Conservation (phyloP, 2,329 filamentous ascomycete genomes). For the Berkeleyomyces rouxiae region DNA sequence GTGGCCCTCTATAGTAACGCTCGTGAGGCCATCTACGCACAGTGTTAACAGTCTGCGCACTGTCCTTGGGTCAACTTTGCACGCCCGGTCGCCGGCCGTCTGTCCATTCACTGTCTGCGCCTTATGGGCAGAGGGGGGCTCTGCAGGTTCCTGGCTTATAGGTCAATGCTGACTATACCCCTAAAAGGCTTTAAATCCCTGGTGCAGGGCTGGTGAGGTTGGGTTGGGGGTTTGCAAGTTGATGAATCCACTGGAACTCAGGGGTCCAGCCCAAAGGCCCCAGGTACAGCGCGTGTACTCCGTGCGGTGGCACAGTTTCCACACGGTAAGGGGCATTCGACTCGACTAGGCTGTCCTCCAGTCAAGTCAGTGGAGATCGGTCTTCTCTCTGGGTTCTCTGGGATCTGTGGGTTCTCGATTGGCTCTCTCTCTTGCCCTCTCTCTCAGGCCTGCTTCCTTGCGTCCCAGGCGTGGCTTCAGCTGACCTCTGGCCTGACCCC, state of each 20-base stretch:
- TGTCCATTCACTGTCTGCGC: too few species aligned
- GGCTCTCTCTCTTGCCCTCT: neutral
- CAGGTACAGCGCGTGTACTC: neutral
- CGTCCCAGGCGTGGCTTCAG: neutral
- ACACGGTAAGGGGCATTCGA: neutral
- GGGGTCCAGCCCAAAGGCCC: neutral
- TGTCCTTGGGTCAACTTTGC: too few species aligned
- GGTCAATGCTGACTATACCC: neutral
- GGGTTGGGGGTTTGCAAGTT: neutral
- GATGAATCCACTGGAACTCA: neutral
- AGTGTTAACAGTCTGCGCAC: too few species aligned
- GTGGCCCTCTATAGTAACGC: too few species aligned
- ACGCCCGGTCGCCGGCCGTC: too few species aligned
- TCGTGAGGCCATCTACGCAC: too few species aligned
- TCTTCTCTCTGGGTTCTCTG: too few species aligned
- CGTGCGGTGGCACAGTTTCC: neutral
- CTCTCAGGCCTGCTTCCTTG: neutral
- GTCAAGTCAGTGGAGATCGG: too few species aligned
- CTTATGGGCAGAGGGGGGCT: neutral
- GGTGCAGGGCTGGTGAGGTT: neutral
- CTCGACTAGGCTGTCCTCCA: too few species aligned
- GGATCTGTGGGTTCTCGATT: too few species aligned
- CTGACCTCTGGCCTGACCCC: neutral
- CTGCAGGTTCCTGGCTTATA: neutral
- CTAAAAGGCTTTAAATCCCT: neutral